Conservation (phyloP, 495 filamentous ascomycete genomes). For the Immersiella caudata region DNA sequence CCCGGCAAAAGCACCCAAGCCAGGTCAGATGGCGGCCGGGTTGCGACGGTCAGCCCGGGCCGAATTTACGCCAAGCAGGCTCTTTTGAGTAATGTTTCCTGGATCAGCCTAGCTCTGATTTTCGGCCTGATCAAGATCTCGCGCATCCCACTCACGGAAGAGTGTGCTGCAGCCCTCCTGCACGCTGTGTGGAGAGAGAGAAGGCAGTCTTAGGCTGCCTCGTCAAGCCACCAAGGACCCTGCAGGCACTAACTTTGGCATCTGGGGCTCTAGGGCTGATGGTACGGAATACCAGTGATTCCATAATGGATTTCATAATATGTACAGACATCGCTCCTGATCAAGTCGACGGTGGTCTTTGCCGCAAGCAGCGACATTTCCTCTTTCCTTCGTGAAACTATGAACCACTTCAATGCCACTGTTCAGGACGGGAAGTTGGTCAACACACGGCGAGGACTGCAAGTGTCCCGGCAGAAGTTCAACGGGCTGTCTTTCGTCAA, state of each 20-base stretch:
- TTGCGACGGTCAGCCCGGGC: too few species aligned
- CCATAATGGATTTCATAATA: background rate
- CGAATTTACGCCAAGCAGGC: background rate
- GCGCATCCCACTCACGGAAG: background rate
- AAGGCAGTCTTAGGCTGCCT: background rate
- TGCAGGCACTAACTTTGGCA: background rate
- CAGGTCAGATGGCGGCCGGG: too few species aligned
- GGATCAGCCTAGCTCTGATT: constrained; percentile 11
- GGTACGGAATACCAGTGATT: background rate
- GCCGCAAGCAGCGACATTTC: background rate
- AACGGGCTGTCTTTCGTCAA: constrained; percentile 40
- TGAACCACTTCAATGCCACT: constrained; percentile 41
- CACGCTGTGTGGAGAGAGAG: background rate
- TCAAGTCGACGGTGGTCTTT: background rate
- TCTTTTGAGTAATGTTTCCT: background rate
- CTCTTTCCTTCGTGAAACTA: constrained; percentile 7
- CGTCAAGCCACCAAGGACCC: background rate
- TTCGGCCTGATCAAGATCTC: background rate
- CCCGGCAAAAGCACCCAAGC: background rate
- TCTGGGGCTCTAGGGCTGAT: background rate
- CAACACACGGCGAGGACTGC: constrained; percentile 35
- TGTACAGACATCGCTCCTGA: background rate
- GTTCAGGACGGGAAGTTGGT: constrained; percentile 35
- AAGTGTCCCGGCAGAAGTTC: constrained; percentile 37
- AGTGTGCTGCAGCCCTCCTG: background rate